Base-by-base conservation (phyloP, 768 basidiomycete species). In the Tricholoma flavovirens region DNA sequence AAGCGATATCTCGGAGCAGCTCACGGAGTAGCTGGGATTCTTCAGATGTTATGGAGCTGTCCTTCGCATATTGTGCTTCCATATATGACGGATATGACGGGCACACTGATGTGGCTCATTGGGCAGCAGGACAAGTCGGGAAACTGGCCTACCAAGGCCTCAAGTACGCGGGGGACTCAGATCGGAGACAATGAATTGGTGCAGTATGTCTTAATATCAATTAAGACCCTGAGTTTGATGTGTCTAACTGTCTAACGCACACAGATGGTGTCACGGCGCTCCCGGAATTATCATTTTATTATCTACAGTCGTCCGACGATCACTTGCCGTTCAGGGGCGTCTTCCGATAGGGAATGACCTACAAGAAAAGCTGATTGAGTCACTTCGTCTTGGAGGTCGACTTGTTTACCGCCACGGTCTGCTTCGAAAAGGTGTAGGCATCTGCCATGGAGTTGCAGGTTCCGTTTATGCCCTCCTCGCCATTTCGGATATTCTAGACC, bases 1-100 rank as follows among this genome's bases (percentile, higher is more conserved):
- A 81, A 75, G 58, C 68, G 77, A 21, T 83, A 83, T 61, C 66
- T 83, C 1, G 82, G 83, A 35, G 81, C 70, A 14, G 82, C 81
- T 3, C 83, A 84, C 69, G 83, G 83, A n/a, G 71, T 83, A 83
- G 83, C 74, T 46, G 82, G 83, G 0, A 83, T 84, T 36, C 64
- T 83, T 14, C 78, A 81, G 33, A 70, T 81, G 48, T 59, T 84
- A 1, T 67, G 83, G 19, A 70, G 69, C 15, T 77, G 75, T 33
- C 82, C 82, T 1, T 40, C 60, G 2, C 52, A 57, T 1, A 49
- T 77, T 9, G 61, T 81, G 19, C 51, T 61, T 19, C 69, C 71
- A 0, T 73, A 83, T 60, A 67, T 75, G 45, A 48, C 61, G 4
- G 68, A 74, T 14, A 75, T 84, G 26, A 43, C 75, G n/a, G 49